A percentile compares a stretch with the other conserved stretches of the same genome.
These are phyloP conservation scores for Coix lacrymajobi DNA, from an alignment of 176 grass and related monocot genomes.

Conservation along the genomic window DNA sequence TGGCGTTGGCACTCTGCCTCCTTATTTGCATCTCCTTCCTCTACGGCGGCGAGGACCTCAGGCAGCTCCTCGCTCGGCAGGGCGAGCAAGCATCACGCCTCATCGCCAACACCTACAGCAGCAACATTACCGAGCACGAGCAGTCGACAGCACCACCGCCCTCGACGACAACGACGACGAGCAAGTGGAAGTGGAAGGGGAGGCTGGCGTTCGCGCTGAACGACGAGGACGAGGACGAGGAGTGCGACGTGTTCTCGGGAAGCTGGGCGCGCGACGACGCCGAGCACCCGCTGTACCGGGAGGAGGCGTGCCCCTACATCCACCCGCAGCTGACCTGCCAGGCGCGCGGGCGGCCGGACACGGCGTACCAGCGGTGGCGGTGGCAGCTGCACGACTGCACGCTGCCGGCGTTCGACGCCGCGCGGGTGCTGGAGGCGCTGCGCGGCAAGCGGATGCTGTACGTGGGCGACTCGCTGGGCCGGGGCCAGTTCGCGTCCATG, in stretches of 20 bases:
- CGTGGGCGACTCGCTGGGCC: constrained; percentile 77
- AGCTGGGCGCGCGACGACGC: constrained; percentile 52
- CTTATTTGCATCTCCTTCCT: constrained; percentile 59
- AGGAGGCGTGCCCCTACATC: constrained; percentile 77
- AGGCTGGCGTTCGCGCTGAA: constrained; percentile 54
- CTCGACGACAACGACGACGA: neutral
- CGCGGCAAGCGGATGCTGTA: constrained; percentile 66
- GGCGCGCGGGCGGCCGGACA: constrained; percentile 61
- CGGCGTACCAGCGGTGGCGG: constrained; percentile 63
- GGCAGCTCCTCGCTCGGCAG: constrained; percentile 26
- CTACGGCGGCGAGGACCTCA: constrained; percentile 56
- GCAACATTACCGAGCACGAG: neutral
- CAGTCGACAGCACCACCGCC: neutral
- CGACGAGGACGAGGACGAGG: constrained; percentile 45
- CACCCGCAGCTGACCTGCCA: constrained; percentile 83
- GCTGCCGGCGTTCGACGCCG: constrained; percentile 68
- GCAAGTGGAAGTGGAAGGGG: constrained; percentile 25
- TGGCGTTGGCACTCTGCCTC: constrained; percentile 40
- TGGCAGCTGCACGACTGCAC: constrained; percentile 68
- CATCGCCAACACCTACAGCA: neutral
- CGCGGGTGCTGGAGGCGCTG: constrained; percentile 50
- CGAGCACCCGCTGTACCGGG: constrained; percentile 53
- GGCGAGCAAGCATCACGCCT: neutral
- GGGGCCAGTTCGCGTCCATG: constrained; percentile 86
- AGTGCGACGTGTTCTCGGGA: constrained; percentile 64